Conservation (phyloP, 2,329 filamentous ascomycete species). For the Pseudogymnoascus sp. region DNA sequence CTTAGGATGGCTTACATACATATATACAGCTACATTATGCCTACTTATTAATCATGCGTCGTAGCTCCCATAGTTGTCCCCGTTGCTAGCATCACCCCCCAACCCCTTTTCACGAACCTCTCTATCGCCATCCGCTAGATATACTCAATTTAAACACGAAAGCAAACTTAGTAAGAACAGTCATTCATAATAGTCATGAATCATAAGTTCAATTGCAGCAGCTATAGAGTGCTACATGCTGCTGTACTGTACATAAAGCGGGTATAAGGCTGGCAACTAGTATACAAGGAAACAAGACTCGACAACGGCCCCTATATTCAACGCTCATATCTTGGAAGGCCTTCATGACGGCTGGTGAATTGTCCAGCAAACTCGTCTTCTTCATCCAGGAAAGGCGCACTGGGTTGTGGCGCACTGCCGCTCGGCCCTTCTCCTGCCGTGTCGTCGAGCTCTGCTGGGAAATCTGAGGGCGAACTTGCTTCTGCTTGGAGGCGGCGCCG, state of each 20-base stretch:
- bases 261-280: constrained; percentile 5
- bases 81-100: neutral
- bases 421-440: constrained; percentile 26
- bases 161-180: neutral
- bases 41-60: neutral
- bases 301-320: constrained; percentile 15
- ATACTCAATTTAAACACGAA: neutral
- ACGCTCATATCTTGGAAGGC: constrained; percentile 26
- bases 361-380: constrained; percentile 42
- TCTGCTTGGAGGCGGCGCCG: constrained; percentile 43
- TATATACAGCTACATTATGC: neutral
- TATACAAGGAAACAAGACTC: constrained; percentile 5
- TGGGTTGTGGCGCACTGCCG: constrained; percentile 35
- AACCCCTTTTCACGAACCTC: neutral
- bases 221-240: neutral
- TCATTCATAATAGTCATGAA: neutral
- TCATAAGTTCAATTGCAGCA: neutral
- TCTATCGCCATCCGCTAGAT: neutral
- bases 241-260: neutral
- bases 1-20: neutral
- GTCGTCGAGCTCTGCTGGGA: constrained; percentile 33
- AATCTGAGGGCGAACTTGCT: constrained; percentile 43
- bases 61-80: neutral
- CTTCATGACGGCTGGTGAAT: constrained; percentile 28
- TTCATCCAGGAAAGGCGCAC: constrained; percentile 50